Conservation (phyloP, 1,284 basidiomycete species). For the Pseudozyma tsukubaensis region DNA sequence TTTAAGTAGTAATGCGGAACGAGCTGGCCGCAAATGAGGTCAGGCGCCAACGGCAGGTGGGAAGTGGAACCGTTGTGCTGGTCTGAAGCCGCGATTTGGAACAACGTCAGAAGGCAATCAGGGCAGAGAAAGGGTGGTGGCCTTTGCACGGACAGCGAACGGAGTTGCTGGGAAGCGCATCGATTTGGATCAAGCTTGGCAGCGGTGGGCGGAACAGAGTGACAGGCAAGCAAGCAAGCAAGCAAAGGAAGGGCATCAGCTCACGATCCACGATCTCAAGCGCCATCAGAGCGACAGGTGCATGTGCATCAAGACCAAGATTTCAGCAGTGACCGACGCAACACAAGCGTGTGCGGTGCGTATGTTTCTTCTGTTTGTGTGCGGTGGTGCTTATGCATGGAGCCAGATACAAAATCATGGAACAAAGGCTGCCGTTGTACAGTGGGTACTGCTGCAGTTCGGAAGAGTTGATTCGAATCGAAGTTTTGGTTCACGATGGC, state of each 20-base stretch:
- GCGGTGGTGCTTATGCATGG: conserved; percentile 10
- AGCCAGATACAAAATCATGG: conserved; percentile 7
- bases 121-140: conserved; percentile 14
- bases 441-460: not conserved
- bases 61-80: not conserved
- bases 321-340: conserved; percentile 17
- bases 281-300: conserved; percentile 9
- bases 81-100: too few relatives aligned
- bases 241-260: conserved; percentile 3
- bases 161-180: conserved; percentile 13
- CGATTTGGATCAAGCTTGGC: conserved; percentile 20
- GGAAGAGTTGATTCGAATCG: conserved; percentile 5
- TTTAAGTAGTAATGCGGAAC: conserved; percentile 31
- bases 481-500: conserved; percentile 10
- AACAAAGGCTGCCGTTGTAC: too few relatives aligned
- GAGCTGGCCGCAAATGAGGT: conserved; percentile 12
- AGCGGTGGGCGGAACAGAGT: too few relatives aligned
- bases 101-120: not conserved
- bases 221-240: conserved; percentile 5
- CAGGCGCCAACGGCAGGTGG: not conserved
- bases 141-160: conserved; percentile 19
- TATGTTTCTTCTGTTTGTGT: too few relatives aligned
- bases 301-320: too few relatives aligned
- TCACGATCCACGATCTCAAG: conserved; percentile 27
- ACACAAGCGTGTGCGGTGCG: not conserved